These are phyloP conservation scores for Citrus maxima DNA, from an alignment of 345 rosid species.

Conservation along the genomic window DNA sequence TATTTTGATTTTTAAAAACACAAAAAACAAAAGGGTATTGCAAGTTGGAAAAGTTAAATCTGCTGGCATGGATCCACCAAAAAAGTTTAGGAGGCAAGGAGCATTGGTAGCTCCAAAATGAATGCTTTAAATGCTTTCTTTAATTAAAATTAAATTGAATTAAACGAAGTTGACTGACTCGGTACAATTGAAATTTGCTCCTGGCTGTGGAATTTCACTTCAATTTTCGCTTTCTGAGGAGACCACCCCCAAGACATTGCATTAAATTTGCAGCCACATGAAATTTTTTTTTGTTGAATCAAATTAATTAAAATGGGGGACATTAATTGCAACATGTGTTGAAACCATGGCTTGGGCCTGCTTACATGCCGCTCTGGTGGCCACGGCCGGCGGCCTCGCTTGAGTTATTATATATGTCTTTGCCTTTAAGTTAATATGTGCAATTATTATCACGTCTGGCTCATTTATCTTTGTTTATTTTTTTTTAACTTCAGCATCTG, in stretches of 20 bases:
- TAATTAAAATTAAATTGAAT: no score
- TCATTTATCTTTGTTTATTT: no score
- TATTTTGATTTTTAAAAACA: no score
- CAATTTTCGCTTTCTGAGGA: not conserved
- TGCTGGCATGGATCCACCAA: not conserved
- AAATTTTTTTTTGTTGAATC: no score
- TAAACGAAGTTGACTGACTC: not conserved
- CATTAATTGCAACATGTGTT: not conserved
- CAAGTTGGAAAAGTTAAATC: not conserved
- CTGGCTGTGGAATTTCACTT: not conserved
- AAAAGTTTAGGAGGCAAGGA: no score
- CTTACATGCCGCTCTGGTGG: constrained; percentile 2
- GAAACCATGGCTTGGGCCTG: not conserved
- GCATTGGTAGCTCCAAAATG: no score
- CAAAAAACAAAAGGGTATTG: not conserved
- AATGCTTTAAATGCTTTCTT: not conserved
- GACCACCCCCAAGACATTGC: not conserved
- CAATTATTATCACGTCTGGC: no score
- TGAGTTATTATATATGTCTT: not conserved
- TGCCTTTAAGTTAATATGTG: not conserved
- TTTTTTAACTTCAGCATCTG: no score
- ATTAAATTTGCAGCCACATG: not conserved
- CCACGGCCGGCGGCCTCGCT: constrained; percentile 10
- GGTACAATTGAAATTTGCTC: not conserved
- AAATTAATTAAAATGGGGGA: not conserved